Percentiles rank a stretch among this genome's conserved stretches.
phyloP scores from a whole-genome alignment of 2,329 filamentous ascomycete species.

The Alternaria gansuensis region DNA sequence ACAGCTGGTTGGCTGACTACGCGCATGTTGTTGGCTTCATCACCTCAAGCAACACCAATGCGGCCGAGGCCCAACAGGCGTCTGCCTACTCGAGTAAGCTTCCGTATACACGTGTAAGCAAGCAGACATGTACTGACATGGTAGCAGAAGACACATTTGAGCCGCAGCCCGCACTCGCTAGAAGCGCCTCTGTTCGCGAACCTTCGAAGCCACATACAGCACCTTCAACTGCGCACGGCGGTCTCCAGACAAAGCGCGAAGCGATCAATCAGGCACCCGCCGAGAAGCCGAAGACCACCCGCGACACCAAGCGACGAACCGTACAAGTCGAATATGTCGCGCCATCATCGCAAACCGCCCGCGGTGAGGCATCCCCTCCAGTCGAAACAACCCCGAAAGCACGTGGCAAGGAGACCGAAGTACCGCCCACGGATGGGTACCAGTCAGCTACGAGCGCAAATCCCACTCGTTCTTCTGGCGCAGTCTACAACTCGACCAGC shows the following conservation, averaged over 20 bases:
- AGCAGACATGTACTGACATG: conserved; percentile 21
- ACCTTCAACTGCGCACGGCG: conserved; percentile 60
- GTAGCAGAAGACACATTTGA: conserved; percentile 63
- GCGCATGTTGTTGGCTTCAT: conserved; percentile 97
- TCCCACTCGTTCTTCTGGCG: conserved; percentile 32
- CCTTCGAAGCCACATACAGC: conserved; percentile 71
- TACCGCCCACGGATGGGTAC: conserved; percentile 55
- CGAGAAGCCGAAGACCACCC: conserved; percentile 69
- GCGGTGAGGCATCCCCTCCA: conserved; percentile 65
- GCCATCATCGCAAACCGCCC: conserved; percentile 83
- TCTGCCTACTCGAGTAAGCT: conserved; percentile 69
- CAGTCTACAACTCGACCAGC: conserved; percentile 48
- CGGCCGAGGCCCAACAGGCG: conserved; percentile 83
- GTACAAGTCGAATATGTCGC: conserved; percentile 98
- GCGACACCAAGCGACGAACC: conserved; percentile 90
- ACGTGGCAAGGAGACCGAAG: conserved; percentile 60
- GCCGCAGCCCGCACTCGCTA: conserved; percentile 70
- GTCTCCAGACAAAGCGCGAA: conserved; percentile 75
- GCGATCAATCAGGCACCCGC: conserved; percentile 74
- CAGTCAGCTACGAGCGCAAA: conserved; percentile 40
- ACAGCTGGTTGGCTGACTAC: conserved; percentile 98
- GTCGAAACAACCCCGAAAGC: conserved; percentile 57
- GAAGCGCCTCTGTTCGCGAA: conserved; percentile 93
- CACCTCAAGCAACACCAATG: conserved; percentile 90
- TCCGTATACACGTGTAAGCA: background rate